Evolutionary conservation across 2,329 filamentous ascomycete species (phyloP), one percentile per base, ranked within the genome.

Genomic region (Sclerotinia nivalis): DNA sequence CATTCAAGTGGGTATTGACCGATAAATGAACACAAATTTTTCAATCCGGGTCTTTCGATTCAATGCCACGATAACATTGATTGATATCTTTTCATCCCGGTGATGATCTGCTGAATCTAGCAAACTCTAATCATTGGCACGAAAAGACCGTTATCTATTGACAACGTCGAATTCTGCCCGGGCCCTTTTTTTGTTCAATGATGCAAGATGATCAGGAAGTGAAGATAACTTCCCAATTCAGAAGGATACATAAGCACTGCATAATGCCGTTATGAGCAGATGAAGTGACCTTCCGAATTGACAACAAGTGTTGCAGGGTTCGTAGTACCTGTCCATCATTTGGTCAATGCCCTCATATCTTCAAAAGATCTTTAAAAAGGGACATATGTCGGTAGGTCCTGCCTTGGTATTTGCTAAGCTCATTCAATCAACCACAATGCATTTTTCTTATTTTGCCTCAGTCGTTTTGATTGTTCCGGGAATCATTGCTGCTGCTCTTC

Each of bases 241-340:
- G 66, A 54, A 62, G 43, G 66, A 52, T 69, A 20, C 31, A 64
- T 64, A 50, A 50, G 22, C 28, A 62, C 66, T 61, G 55, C 55
- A 68, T 61, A 40, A 22, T 31, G 31, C 25, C 43, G 25, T 28
- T 31, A n/a, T 47, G 40, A 47, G 18, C 12, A 31, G 25, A 20
- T 61, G 18, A 37, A 55, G 25, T 62, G 25, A 69, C 66, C 66
- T 69, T 69, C 56, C 58, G 45, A n/a, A 62, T 69, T 43, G 45
- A 69, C 56, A 69, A 55, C 34, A 64, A 64, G 66, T 31, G 49
- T 69, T 69, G 66, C 56, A 62, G 58, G 56, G 34, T 69, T 54
- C 25, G 60, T 64, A 7, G 45, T 50, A 64, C 45, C 22, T 50
- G 60, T 37, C 60, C 45, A 50, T 62, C 60, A 3, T 55, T n/a